Percentiles rank a stretch among this genome's conserved stretches.
Conservation (phyloP, 1,284 basidiomycete genomes). For the Cryptococcus hybrid region DNA sequence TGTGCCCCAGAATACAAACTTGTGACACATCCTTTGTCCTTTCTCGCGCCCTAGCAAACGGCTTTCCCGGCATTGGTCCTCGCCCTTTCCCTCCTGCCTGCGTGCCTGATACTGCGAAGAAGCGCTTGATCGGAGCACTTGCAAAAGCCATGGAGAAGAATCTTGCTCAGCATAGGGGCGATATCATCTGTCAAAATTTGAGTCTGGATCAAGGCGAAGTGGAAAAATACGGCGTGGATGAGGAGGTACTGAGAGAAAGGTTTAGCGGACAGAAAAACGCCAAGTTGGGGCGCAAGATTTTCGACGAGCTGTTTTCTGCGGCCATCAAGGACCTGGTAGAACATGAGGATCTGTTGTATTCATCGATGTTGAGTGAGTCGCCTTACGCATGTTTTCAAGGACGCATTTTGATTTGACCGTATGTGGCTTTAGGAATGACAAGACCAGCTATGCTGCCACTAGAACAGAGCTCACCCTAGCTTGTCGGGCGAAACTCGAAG, state of each 20-base stretch:
- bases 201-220: constrained; percentile 65
- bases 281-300: constrained; percentile 24
- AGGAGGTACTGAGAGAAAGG: constrained; percentile 51
- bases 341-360: constrained; percentile 75
- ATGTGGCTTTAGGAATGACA: constrained; percentile 11
- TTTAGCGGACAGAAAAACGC: constrained; percentile 45
- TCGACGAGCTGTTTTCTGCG: constrained; percentile 53
- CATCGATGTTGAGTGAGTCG: constrained; percentile 66
- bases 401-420: no score
- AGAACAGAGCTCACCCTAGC: constrained; percentile 67
- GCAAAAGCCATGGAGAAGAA: constrained; percentile 70
- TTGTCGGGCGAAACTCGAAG: constrained; percentile 69
- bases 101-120: constrained; percentile 72
- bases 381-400: not conserved
- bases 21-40: constrained; percentile 26
- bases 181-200: constrained; percentile 63
- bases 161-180: constrained; percentile 68
- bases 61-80: constrained; percentile 72
- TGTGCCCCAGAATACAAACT: constrained; percentile 77
- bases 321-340: constrained; percentile 77
- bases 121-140: constrained; percentile 70
- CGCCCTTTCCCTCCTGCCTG: constrained; percentile 78
- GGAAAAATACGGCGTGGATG: constrained; percentile 67
- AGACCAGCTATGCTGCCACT: constrained; percentile 72
- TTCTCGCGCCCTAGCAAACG: constrained; percentile 56